Evolutionary conservation across 1,284 basidiomycete species (phyloP), one percentile per base, ranked within the genome.

Genomic region (Cryptococcus floricola): DNA sequence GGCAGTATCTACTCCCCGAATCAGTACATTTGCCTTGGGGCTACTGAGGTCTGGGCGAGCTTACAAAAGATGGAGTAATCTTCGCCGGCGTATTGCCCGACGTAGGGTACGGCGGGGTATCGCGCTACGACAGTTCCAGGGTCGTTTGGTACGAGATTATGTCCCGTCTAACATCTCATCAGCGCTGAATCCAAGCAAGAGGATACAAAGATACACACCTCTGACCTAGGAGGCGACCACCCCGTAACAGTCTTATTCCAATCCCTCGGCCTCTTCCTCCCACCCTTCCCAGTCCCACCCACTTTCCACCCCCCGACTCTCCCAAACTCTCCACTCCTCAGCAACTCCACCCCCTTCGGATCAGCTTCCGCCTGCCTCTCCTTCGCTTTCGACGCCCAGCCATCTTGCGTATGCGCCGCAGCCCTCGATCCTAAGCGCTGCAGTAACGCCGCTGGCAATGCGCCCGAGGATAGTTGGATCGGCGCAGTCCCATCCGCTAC

Each of bases 251-350:
- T 16, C 18, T 54, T 51, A n/a, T 58, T 54, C 50, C 58, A 49
- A 2, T 59, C n/a, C 49, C 56, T 59, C 14, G 44, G 31, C 37
- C 52, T 55, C 39, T 52, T 53, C 39, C 54, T 46, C 34, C 50
- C 56, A 25, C 37, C 38, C 34, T 54, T 57, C 9, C 52, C 56
- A 34, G 31, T 8, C 23, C 23, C 23, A 25, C n/a, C 44, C 23
- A 38, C 47, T 42, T 42, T 59, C 68, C 61, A 63, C 31, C 47
- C 53, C 13, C 60, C 56, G 9, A 61, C 63, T 60, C 83, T 79
- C 6, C 94, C 93, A 76, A 96, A 98, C 53, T 96, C 91, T 48
- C 94, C 94, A 57, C 85, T 81, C 60, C 82, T 81, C 5, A 91
- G 80, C 8, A 98, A 80, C 48, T 84, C 81, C 8, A 86, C 70